Percentiles rank a stretch among this genome's conserved stretches.
Conservation (phyloP, 208 protist species). For the Trypanosoma avium region DNA sequence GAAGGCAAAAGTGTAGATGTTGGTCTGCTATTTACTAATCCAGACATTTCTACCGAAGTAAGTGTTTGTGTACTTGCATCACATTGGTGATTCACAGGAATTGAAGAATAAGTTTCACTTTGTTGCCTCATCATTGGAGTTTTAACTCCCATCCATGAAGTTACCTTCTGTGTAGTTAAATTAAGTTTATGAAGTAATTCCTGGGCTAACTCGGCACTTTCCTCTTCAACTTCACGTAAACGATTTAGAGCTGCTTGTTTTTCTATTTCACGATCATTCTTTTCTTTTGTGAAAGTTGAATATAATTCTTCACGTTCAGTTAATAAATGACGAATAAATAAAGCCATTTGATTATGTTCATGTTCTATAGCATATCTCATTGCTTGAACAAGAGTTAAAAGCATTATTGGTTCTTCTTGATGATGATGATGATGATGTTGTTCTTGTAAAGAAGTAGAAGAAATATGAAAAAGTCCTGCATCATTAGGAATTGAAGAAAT, state of each 20-base stretch:
- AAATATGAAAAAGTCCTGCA: too few species aligned
- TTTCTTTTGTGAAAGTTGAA: neutral
- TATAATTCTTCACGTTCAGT: neutral
- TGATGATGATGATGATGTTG: neutral
- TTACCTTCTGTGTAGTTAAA: slow-evolving; percentile 3
- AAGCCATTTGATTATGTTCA: slow-evolving; percentile 21
- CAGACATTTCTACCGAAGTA: slow-evolving; percentile 34
- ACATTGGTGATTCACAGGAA: too few species aligned
- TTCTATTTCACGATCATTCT: slow-evolving; percentile 3
- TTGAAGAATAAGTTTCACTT: neutral
- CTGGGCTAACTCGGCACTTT: slow-evolving; percentile 33
- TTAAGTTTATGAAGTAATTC: slow-evolving; percentile 30
- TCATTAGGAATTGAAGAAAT: too few species aligned
- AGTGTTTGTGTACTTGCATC: slow-evolving; percentile 42
- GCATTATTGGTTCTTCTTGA: neutral
- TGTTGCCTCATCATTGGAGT: neutral
- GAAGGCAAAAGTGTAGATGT: too few species aligned
- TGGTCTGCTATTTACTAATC: too few species aligned
- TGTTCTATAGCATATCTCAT: slow-evolving; percentile 7
- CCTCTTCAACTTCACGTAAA: slow-evolving; percentile 41
- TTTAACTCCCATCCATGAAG: neutral
- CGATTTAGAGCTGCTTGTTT: slow-evolving; percentile 10
- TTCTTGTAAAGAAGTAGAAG: too few species aligned
- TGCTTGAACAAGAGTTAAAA: neutral
- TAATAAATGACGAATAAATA: slow-evolving; percentile 12